Evolutionary conservation across 192 early-diverging fungal genomes (phyloP).

Genomic region (Umbelopsis sp.): DNA sequence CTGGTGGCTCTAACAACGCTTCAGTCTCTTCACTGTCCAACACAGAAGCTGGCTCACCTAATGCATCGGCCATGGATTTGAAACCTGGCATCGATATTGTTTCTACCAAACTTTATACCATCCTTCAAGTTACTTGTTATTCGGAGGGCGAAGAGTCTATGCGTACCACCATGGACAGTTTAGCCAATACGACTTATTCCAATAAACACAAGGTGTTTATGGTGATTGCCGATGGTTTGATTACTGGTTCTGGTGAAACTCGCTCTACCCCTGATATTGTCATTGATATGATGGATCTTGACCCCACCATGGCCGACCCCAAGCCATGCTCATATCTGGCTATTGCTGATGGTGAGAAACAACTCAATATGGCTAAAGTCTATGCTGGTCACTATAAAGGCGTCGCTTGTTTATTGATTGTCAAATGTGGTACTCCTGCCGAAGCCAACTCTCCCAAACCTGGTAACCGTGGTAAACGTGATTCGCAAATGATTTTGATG

Average conservation of each 20-base stretch:
- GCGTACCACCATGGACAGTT: slow-evolving; percentile 81
- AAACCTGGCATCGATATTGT: slow-evolving; percentile 41
- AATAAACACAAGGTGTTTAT: slow-evolving; percentile 85
- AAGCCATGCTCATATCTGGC: slow-evolving; percentile 80
- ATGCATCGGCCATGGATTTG: slow-evolving; percentile 25
- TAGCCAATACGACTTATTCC: slow-evolving; percentile 82
- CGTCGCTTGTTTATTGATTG: slow-evolving; percentile 68
- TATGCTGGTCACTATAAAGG: slow-evolving; percentile 78
- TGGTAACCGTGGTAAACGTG: slow-evolving; percentile 95
- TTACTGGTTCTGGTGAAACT: slow-evolving; percentile 80
- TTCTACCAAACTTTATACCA: slow-evolving; percentile 62
- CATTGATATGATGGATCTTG: slow-evolving; percentile 76
- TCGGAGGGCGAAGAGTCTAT: slow-evolving; percentile 87
- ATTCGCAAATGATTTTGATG: slow-evolving; percentile 97
- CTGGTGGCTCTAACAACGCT: neutral
- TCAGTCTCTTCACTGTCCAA: slow-evolving; percentile 11
- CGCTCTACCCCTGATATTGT: slow-evolving; percentile 79
- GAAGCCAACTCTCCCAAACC: slow-evolving; percentile 71
- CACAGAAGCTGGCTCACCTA: neutral
- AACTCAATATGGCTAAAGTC: slow-evolving; percentile 84
- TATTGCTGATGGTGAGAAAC: slow-evolving; percentile 80
- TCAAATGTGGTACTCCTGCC: slow-evolving; percentile 72
- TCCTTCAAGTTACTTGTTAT: slow-evolving; percentile 90
- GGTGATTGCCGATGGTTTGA: slow-evolving; percentile 89
- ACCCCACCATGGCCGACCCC: slow-evolving; percentile 65